These are phyloP conservation scores for Scutellaria baicalensis DNA, from an alignment of 257 asterid species.

Conservation along the genomic window DNA sequence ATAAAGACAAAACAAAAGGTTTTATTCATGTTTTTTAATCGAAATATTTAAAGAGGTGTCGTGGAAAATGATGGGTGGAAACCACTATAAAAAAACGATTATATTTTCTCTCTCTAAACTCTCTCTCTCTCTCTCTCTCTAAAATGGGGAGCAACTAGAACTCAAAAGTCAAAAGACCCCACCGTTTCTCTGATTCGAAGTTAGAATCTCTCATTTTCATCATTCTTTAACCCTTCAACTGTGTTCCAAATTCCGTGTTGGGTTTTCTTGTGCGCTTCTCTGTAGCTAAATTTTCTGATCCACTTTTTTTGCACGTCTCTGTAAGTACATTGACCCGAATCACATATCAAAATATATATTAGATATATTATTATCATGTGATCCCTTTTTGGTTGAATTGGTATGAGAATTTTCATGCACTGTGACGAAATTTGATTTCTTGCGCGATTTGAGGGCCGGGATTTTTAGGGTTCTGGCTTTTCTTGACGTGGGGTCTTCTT, in stretches of 20 bases:
- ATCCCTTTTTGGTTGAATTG: background rate
- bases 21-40: no score
- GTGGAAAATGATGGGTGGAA: no score
- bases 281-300: conserved; percentile 8
- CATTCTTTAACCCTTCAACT: no score
- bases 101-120: no score
- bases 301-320: conserved; percentile 13
- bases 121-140: no score
- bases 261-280: background rate
- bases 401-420: background rate
- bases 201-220: no score
- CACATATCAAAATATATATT: background rate
- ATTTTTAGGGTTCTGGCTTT: background rate
- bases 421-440: background rate
- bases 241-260: background rate
- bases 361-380: background rate
- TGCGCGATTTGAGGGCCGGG: background rate
- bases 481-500: conserved; percentile 4
- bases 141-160: no score
- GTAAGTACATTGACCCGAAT: conserved; percentile 18
- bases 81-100: no score
- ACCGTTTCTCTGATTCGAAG: no score
- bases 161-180: no score
- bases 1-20: no score
- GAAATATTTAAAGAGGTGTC: no score